Evolutionary conservation across 805 yeast genomes (phyloP).

Genomic region (Ogataea wickerhamii): DNA sequence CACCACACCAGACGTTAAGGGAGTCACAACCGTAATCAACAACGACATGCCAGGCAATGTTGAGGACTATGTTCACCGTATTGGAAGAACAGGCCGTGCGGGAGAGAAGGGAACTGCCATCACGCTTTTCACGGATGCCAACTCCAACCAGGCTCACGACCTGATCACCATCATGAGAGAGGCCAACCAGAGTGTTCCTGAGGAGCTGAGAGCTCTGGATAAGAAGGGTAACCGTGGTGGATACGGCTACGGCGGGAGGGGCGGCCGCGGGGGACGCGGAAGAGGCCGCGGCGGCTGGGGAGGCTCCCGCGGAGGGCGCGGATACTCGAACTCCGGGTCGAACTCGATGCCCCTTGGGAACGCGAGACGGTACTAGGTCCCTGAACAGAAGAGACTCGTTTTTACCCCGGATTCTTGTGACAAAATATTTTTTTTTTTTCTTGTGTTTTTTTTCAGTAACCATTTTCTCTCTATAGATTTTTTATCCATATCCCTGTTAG

Average conservation of each 20-base stretch:
- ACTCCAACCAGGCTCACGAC: slow-evolving; percentile 85
- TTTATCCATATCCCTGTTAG: too few relatives aligned
- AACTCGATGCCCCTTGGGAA: slow-evolving; percentile 46
- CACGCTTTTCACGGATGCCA: slow-evolving; percentile 86
- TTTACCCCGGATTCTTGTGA: too few relatives aligned
- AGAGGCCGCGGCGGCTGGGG: slow-evolving; percentile 41
- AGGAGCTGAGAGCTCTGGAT: slow-evolving; percentile 70
- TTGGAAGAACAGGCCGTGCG: slow-evolving; percentile 99
- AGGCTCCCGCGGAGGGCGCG: slow-evolving; percentile 28
- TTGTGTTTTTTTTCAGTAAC: too few relatives aligned
- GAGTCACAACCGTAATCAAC: slow-evolving; percentile 89
- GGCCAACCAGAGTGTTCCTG: slow-evolving; percentile 90
- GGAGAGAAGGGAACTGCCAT: slow-evolving; percentile 95
- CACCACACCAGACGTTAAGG: slow-evolving; percentile 79
- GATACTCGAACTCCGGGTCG: slow-evolving; percentile 42
- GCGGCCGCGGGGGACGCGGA: slow-evolving; percentile 51
- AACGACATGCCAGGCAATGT: slow-evolving; percentile 97
- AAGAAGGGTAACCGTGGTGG: slow-evolving; percentile 70
- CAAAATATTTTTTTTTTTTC: too few relatives aligned
- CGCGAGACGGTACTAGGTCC: slow-evolving; percentile 36
- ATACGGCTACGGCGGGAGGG: slow-evolving; percentile 46
- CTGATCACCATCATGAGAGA: slow-evolving; percentile 87
- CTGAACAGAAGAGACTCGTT: too few relatives aligned
- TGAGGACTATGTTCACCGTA: slow-evolving; percentile 98
- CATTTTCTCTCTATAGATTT: too few relatives aligned